Conservation (phyloP, 257 asterid species). For the Solanum corneliomulleri region DNA sequence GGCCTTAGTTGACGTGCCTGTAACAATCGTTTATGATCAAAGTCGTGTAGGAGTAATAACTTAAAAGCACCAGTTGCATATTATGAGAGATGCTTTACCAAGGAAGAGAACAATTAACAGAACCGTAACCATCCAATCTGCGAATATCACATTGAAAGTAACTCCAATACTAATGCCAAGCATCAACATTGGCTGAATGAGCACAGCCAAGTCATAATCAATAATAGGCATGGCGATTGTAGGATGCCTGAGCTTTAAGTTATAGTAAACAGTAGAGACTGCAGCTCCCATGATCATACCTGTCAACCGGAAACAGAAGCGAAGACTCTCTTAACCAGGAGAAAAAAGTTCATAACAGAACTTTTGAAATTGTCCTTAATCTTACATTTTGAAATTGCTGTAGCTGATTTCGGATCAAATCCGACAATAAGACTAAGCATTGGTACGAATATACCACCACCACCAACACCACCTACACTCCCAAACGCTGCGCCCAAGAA, state of each 20-base stretch:
- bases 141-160: conserved; percentile 77
- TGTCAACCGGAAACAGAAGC: conserved; percentile 11
- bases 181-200: conserved; percentile 97
- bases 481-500: conserved; percentile 96
- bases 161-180: conserved; percentile 95
- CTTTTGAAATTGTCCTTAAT: background rate
- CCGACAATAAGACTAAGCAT: conserved; percentile 85
- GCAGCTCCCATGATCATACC: conserved; percentile 99
- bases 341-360: background rate
- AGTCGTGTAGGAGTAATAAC: background rate
- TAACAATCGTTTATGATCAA: conserved; percentile 8
- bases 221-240: conserved; percentile 87
- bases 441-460: conserved; percentile 95
- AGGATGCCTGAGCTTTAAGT: conserved; percentile 86
- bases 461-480: conserved; percentile 98
- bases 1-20: conserved; percentile 86
- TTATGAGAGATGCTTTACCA: conserved; percentile 25
- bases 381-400: conserved; percentile 97
- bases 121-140: conserved; percentile 99
- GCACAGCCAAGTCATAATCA: conserved; percentile 91
- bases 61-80: background rate
- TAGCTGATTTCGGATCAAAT: conserved; percentile 86
- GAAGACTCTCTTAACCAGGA: background rate
- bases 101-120: conserved; percentile 84
- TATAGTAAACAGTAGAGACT: conserved; percentile 79